phyloP scores from a whole-genome alignment of 768 basidiomycete genomes.

The Boletus vermiculosoides region DNA sequence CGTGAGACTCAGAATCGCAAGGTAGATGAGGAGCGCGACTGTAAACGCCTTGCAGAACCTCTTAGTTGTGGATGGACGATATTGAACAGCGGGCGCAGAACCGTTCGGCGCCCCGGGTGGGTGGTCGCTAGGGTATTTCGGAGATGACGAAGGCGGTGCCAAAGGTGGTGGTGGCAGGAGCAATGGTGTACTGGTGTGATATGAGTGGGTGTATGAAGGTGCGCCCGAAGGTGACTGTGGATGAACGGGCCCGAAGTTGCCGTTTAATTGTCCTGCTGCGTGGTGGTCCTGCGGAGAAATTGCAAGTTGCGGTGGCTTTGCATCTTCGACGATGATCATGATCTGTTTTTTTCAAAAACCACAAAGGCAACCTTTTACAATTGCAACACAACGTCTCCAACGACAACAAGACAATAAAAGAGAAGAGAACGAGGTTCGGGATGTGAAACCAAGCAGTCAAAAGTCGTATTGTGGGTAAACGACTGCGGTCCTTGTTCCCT shows the following conservation, averaged over 20 bases:
- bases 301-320: not conserved
- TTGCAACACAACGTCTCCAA: too few relatives aligned
- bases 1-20: not conserved
- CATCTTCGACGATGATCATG: not conserved
- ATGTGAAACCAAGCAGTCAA: not conserved
- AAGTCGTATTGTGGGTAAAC: not conserved
- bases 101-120: not conserved
- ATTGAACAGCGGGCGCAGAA: not conserved
- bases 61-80: constrained; percentile 2
- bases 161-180: not conserved
- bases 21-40: constrained; percentile 11
- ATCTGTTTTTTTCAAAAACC: too few relatives aligned
- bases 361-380: too few relatives aligned
- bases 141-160: constrained; percentile 17
- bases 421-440: not conserved
- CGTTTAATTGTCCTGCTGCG: not conserved
- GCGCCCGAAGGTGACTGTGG: not conserved
- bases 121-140: not conserved
- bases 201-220: constrained; percentile 2
- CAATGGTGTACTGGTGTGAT: constrained; percentile 5
- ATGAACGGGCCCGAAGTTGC: constrained; percentile 5
- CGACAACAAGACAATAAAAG: too few relatives aligned
- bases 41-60: constrained; percentile 18
- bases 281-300: not conserved
- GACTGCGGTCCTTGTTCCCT: not conserved